Evolutionary conservation across 2,329 filamentous ascomycete genomes (phyloP).

Genomic region (Diplodia seriata): DNA sequence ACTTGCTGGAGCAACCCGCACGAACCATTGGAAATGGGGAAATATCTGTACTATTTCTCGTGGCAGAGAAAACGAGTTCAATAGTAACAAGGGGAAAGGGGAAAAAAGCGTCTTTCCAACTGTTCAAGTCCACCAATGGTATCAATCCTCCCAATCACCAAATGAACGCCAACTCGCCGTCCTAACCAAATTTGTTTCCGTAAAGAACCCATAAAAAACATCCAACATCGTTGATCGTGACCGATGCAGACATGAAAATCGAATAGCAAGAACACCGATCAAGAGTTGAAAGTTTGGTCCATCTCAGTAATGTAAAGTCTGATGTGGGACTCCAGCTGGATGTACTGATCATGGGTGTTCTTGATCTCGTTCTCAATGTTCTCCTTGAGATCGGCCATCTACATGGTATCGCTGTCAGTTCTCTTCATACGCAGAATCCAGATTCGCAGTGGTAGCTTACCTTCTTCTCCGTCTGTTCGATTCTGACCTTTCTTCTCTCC

Average conservation of each 20-base stretch:
- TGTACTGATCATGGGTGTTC: conserved; percentile 87
- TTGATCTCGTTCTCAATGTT: conserved; percentile 96
- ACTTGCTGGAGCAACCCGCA: neutral
- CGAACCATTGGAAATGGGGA: neutral
- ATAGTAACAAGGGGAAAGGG: neutral
- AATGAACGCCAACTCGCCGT: conserved; percentile 13
- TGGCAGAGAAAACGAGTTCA: neutral
- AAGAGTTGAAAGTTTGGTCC: conserved; percentile 78
- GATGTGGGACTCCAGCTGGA: conserved; percentile 97
- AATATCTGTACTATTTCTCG: neutral
- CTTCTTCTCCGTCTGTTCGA: conserved; percentile 99
- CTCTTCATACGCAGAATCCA: too few species aligned
- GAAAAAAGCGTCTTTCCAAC: neutral
- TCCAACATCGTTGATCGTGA: conserved; percentile 2
- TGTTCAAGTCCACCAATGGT: conserved; percentile 7
- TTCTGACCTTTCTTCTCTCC: conserved; percentile 87
- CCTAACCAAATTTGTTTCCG: neutral
- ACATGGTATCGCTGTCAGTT: neutral
- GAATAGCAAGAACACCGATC: neutral
- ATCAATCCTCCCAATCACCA: conserved; percentile 2
- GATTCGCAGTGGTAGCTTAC: conserved; percentile 55
- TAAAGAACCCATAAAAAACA: neutral
- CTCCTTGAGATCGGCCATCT: conserved; percentile 98
- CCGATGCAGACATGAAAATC: neutral
- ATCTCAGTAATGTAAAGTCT: conserved; percentile 98